Percentiles rank a stretch among this genome's conserved stretches.
phyloP scores from a whole-genome alignment of 2,329 filamentous ascomycete species.

The Colletotrichum eremochloae region DNA sequence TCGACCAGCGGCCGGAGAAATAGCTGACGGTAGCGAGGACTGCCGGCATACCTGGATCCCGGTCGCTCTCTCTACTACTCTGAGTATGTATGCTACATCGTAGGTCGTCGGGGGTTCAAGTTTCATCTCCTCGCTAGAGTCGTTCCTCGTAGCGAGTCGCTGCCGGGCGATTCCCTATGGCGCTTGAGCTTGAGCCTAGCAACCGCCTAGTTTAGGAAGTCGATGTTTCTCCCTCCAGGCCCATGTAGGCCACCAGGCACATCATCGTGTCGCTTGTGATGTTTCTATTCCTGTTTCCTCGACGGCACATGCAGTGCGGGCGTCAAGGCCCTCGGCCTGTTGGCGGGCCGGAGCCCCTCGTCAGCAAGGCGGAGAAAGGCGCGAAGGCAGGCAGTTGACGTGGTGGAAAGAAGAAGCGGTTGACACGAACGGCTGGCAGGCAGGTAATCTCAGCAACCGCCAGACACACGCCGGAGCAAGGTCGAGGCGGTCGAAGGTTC shows the following conservation, averaged over 20 bases:
- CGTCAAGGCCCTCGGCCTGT: constrained; percentile 31
- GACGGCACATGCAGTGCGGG: constrained; percentile 21
- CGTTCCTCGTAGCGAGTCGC: constrained; percentile 38
- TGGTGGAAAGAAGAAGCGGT: constrained; percentile 14
- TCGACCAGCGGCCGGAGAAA: constrained; percentile 27
- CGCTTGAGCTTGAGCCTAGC: constrained; percentile 19
- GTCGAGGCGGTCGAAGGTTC: constrained; percentile 34
- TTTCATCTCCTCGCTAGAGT: constrained; percentile 41
- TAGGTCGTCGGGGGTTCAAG: constrained; percentile 25
- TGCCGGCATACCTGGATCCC: constrained; percentile 38
- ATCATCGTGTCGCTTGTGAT: constrained; percentile 23
- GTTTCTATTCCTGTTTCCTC: constrained; percentile 40
- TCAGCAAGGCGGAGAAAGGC: constrained; percentile 11
- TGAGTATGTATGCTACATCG: neutral
- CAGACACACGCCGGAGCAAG: constrained; percentile 21
- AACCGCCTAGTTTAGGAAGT: neutral
- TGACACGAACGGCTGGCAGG: constrained; percentile 30
- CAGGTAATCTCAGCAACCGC: constrained; percentile 41
- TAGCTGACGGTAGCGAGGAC: constrained; percentile 23
- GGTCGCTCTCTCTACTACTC: constrained; percentile 10
- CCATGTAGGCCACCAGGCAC: constrained; percentile 26
- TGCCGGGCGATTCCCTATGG: constrained; percentile 37
- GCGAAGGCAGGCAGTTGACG: neutral
- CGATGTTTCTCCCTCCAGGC: constrained; percentile 25
- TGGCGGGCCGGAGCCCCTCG: constrained; percentile 30